A percentile compares a stretch with the other conserved stretches of the same genome.
phyloP scores from a whole-genome alignment of 129 eudicot species.

The Escallonia herrerae region DNA sequence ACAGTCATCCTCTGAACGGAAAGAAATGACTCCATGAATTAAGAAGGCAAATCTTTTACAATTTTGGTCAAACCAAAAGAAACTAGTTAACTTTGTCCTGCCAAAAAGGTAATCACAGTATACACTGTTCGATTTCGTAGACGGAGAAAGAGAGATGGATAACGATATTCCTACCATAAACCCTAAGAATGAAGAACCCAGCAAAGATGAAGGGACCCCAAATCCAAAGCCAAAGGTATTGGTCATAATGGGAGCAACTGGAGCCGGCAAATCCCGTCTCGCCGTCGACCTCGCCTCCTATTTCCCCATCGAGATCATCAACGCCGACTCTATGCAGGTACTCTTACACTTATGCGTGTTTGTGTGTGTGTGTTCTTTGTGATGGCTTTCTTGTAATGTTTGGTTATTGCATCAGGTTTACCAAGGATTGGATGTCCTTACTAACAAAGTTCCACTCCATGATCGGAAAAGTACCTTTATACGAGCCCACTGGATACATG shows the following conservation, averaged over 20 bases:
- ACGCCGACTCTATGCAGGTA: conserved; percentile 98
- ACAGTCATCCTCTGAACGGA: no score
- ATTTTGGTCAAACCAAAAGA: no score
- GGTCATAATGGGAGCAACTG: conserved; percentile 95
- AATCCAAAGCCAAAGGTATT: conserved; percentile 51
- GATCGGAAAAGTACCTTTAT: conserved; percentile 65
- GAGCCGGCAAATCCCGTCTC: conserved; percentile 82
- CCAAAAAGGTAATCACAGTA: no score
- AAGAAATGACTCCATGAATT: no score
- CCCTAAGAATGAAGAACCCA: conserved; percentile 3
- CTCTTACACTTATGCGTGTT: background rate
- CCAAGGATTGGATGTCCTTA: conserved; percentile 74
- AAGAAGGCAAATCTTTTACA: no score
- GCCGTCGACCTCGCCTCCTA: conserved; percentile 78
- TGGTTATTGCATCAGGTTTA: conserved; percentile 46
- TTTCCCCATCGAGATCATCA: conserved; percentile 77
- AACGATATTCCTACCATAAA: background rate
- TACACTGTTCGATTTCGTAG: no score
- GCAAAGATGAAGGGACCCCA: background rate
- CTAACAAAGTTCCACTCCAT: conserved; percentile 71
- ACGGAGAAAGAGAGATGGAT: conserved; percentile 20
- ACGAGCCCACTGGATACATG: background rate
- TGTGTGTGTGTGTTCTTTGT: no score
- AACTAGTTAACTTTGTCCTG: no score
- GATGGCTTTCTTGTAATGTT: no score